Percentiles rank a stretch among this genome's conserved stretches.
Evolutionary conservation across 108 stramenopile genomes (phyloP).

Genomic region (Cyclotella atomus): DNA sequence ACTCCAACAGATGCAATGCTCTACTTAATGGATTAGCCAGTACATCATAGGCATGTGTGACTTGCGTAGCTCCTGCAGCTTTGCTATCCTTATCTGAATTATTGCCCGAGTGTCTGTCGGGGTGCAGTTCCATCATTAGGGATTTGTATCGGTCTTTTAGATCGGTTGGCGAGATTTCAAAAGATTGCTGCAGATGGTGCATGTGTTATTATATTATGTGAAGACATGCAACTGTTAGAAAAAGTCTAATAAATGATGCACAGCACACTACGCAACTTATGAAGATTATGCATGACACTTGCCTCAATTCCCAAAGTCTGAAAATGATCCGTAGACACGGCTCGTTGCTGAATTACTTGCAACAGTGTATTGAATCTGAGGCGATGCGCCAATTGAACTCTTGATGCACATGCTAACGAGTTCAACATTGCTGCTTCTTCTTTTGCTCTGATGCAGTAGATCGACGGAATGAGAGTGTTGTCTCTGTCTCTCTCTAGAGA

Average conservation of each 20-base stretch:
- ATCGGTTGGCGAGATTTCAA: constrained; percentile 37
- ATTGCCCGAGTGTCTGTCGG: constrained; percentile 56
- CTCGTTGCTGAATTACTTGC: too few relatives aligned
- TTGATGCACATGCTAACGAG: too few relatives aligned
- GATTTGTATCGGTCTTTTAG: constrained; percentile 61
- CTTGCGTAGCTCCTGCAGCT: constrained; percentile 46
- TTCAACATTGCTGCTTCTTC: too few relatives aligned
- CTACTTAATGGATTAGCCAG: constrained; percentile 59
- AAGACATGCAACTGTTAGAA: background rate
- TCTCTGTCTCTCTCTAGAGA: too few relatives aligned
- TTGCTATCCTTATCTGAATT: constrained; percentile 24
- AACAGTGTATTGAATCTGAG: too few relatives aligned
- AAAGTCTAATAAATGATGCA: background rate
- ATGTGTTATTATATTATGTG: background rate
- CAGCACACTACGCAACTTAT: too few relatives aligned
- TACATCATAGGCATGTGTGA: constrained; percentile 71
- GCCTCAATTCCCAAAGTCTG: constrained; percentile 12
- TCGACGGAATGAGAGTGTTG: too few relatives aligned
- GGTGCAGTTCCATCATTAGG: constrained; percentile 75
- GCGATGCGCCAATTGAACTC: too few relatives aligned
- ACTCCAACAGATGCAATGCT: constrained; percentile 72
- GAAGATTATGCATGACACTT: too few relatives aligned
- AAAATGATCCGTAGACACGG: too few relatives aligned
- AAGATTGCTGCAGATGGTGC: constrained; percentile 35
- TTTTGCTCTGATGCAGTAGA: too few relatives aligned